phyloP scores from a whole-genome alignment of 495 filamentous ascomycete genomes.

The Penicillium alfredii region DNA sequence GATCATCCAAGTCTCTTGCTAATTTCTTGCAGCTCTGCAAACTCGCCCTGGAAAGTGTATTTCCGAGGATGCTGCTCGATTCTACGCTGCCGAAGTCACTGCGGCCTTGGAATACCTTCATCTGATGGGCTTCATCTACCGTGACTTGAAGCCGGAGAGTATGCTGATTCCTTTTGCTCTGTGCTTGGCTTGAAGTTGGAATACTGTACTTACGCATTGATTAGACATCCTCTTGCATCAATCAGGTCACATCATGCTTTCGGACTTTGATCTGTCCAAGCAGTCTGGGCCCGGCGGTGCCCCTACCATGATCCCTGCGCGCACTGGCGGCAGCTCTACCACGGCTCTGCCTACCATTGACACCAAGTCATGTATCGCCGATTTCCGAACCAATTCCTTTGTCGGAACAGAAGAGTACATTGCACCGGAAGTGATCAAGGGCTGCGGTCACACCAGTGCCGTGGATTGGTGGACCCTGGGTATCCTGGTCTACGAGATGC shows the following conservation, averaged over 20 bases:
- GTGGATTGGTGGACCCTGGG: constrained; percentile 99
- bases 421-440: constrained; percentile 96
- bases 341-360: constrained; percentile 89
- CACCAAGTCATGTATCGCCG: constrained; percentile 95
- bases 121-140: constrained; percentile 98
- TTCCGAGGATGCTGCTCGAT: constrained; percentile 91
- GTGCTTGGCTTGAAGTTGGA: too few relatives aligned
- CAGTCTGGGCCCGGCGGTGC: constrained; percentile 94
- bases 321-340: constrained; percentile 66
- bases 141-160: constrained; percentile 98
- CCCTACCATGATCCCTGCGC: constrained; percentile 92
- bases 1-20: not conserved
- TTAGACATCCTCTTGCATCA: constrained; percentile 95
- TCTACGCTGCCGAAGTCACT: constrained; percentile 98
- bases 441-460: constrained; percentile 94
- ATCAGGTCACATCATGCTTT: constrained; percentile 98
- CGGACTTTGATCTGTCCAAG: constrained; percentile 96
- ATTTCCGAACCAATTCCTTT: constrained; percentile 97
- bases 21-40: constrained; percentile 61
- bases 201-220: constrained; percentile 5
- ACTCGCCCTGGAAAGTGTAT: constrained; percentile 96
- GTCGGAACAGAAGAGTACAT: constrained; percentile 99
- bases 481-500: constrained; percentile 96
- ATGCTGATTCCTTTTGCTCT: too few relatives aligned
- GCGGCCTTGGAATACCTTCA: constrained; percentile 96